Evolutionary conservation across 164 flowering plant genomes (phyloP).

Genomic region (Vitis riparia): DNA sequence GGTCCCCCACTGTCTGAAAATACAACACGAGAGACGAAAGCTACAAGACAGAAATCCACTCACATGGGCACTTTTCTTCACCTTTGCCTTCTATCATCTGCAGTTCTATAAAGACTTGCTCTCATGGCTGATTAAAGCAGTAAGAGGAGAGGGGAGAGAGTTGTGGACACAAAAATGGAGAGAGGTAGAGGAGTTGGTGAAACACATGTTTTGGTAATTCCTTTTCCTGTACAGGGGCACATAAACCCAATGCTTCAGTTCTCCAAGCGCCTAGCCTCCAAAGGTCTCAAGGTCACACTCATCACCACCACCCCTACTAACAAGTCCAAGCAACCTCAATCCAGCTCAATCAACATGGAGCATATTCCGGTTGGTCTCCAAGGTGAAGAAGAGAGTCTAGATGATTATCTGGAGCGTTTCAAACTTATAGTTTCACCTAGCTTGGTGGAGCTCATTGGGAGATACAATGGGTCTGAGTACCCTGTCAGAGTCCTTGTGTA

Average conservation of each 20-base stretch:
- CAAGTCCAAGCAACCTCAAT: conserved; percentile 3
- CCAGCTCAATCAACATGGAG: conserved; percentile 5
- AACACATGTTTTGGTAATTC: conserved; percentile 15
- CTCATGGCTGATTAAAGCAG: too few relatives aligned
- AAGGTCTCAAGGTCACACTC: conserved; percentile 26
- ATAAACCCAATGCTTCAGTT: conserved; percentile 43
- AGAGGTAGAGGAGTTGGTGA: background rate
- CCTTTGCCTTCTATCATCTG: too few relatives aligned
- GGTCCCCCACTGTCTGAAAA: too few relatives aligned
- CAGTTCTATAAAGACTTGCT: too few relatives aligned
- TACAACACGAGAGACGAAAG: too few relatives aligned
- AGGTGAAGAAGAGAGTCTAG: conserved; percentile 1
- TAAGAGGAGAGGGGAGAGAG: too few relatives aligned
- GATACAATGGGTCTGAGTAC: background rate
- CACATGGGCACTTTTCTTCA: too few relatives aligned
- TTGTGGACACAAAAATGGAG: background rate
- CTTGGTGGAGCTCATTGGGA: conserved; percentile 28
- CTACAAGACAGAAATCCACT: too few relatives aligned
- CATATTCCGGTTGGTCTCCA: conserved; percentile 25
- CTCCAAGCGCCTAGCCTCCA: conserved; percentile 29
- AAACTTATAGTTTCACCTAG: conserved; percentile 7
- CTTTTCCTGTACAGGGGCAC: conserved; percentile 40
- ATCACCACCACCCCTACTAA: conserved; percentile 15
- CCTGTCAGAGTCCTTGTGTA: conserved; percentile 35
- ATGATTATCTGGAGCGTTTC: conserved; percentile 6